These are phyloP conservation scores for Penicillium tannophilum DNA, from an alignment of 495 filamentous ascomycete genomes.

Conservation along the genomic window DNA sequence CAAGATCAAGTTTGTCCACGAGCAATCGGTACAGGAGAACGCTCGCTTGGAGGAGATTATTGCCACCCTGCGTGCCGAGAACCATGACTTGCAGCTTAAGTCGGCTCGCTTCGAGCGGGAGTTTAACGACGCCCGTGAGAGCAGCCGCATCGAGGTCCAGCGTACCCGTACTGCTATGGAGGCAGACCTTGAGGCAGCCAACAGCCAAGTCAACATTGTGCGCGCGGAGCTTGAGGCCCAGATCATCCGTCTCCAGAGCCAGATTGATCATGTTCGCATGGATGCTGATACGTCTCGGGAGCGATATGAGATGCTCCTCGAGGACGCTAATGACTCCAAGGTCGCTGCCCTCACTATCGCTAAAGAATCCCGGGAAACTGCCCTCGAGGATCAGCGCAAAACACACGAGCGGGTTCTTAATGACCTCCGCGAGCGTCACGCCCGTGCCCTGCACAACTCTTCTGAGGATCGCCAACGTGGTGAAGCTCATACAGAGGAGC, in stretches of 20 bases:
- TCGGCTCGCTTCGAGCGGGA: slow-evolving; percentile 78
- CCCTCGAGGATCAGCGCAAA: slow-evolving; percentile 66
- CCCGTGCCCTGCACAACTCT: slow-evolving; percentile 68
- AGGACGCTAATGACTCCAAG: slow-evolving; percentile 65
- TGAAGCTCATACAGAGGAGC: slow-evolving; percentile 68
- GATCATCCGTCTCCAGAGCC: slow-evolving; percentile 62
- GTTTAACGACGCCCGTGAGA: slow-evolving; percentile 77
- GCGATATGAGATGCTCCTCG: slow-evolving; percentile 73
- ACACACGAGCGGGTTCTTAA: slow-evolving; percentile 74
- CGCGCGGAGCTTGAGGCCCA: slow-evolving; percentile 77
- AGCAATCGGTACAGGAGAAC: slow-evolving; percentile 57
- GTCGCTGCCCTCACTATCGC: slow-evolving; percentile 54
- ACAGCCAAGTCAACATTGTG: slow-evolving; percentile 78
- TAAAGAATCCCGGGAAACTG: slow-evolving; percentile 59
- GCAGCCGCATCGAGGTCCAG: slow-evolving; percentile 73
- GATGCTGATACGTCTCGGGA: slow-evolving; percentile 74
- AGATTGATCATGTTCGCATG: slow-evolving; percentile 70
- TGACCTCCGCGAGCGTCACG: slow-evolving; percentile 65
- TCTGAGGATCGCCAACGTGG: slow-evolving; percentile 71
- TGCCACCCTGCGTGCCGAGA: slow-evolving; percentile 66
- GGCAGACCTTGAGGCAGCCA: slow-evolving; percentile 76
- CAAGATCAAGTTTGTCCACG: slow-evolving; percentile 55
- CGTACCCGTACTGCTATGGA: slow-evolving; percentile 77
- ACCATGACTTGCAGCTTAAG: slow-evolving; percentile 59
- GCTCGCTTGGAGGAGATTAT: slow-evolving; percentile 65